Percentiles rank a stretch among this genome's conserved stretches.
Conservation (phyloP, 331 rosid genomes). For the Pyracantha coccinea region DNA sequence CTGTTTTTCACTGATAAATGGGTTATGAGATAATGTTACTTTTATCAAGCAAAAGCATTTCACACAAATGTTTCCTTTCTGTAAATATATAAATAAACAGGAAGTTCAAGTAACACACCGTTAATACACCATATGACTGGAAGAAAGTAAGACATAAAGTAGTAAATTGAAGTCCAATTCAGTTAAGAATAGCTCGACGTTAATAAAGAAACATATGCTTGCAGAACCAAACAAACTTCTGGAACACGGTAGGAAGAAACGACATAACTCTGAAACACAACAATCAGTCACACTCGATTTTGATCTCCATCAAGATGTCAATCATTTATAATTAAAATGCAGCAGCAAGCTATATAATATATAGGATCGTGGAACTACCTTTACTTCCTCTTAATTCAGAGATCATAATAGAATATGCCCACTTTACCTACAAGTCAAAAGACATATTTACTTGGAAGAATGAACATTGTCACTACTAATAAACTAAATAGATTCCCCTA, state of each 20-base stretch:
- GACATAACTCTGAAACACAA: constrained; percentile 1
- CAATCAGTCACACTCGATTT: constrained; percentile 4
- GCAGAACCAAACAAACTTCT: background rate
- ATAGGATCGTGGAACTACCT: constrained; percentile 97
- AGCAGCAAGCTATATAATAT: constrained; percentile 53
- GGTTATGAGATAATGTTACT: background rate
- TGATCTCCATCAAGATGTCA: constrained; percentile 14
- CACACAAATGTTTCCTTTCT: background rate
- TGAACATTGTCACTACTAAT: constrained; percentile 70
- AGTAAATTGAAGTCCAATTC: background rate
- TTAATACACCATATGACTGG: background rate
- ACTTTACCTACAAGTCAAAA: constrained; percentile 99
- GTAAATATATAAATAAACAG: background rate
- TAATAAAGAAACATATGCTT: background rate
- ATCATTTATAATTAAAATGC: constrained; percentile 43
- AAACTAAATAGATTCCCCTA: constrained; percentile 56
- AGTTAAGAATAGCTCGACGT: background rate
- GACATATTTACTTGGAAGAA: constrained; percentile 97
- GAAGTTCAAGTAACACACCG: background rate
- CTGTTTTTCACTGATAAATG: background rate
- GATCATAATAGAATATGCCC: constrained; percentile 97
- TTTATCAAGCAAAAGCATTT: background rate
- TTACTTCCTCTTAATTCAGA: constrained; percentile 99
- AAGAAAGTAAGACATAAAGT: background rate
- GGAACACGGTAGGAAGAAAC: background rate